Percentiles rank a stretch among this genome's conserved stretches.
phyloP scores from a whole-genome alignment of 345 rosid species.

The Angophora floribunda region DNA sequence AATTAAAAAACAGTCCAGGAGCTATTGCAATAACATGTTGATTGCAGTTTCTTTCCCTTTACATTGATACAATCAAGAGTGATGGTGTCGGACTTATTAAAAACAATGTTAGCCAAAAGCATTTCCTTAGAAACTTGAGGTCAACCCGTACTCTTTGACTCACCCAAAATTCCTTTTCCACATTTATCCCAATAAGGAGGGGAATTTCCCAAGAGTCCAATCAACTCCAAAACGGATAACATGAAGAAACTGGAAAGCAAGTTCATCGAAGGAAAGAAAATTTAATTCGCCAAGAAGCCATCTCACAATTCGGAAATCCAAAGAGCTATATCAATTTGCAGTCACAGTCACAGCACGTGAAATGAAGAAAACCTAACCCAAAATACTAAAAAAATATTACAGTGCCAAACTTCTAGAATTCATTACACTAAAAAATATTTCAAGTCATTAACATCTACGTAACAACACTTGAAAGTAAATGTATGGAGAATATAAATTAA shows the following conservation, averaged over 20 bases:
- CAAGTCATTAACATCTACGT: not conserved
- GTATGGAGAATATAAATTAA: not conserved
- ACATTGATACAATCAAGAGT: not conserved
- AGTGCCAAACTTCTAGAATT: not conserved
- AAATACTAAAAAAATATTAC: not conserved
- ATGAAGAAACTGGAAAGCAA: not conserved
- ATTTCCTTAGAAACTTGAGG: not conserved
- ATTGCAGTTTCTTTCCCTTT: not conserved
- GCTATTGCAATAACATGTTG: not conserved
- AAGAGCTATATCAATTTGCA: not conserved
- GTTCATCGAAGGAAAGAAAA: not conserved
- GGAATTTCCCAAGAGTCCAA: not conserved
- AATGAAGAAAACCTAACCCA: not conserved
- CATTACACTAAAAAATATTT: not conserved
- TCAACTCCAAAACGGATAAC: not conserved
- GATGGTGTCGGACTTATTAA: not conserved
- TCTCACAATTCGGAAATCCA: not conserved
- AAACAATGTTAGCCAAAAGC: not conserved
- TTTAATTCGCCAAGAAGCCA: not conserved
- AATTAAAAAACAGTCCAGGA: not conserved
- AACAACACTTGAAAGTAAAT: not conserved
- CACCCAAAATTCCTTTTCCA: not conserved
- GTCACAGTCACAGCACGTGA: not conserved
- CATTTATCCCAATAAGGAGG: not conserved
- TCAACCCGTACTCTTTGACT: not conserved